Base-by-base conservation (phyloP, 371 early-diverging fungal species). In the Dichotomocladium elegans region DNA sequence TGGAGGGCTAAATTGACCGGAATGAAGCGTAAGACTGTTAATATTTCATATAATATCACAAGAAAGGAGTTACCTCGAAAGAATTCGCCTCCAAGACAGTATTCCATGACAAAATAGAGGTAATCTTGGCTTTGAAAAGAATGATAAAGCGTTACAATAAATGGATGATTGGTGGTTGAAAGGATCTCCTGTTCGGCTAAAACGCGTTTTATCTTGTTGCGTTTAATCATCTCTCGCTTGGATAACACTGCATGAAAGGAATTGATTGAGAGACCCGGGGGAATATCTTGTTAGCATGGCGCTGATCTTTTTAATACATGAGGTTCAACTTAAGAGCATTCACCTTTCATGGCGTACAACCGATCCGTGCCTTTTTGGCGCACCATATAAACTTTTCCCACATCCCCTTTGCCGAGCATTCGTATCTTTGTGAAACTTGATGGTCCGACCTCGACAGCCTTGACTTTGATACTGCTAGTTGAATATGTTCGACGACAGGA, bases 1-100 rank as follows among this genome's bases (percentile, higher is more conserved):
- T 95, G 96, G 37, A 96, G 72, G 6, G 86, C 85, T 78, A n/a
- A n/a, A n/a, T n/a, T 24, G 42, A 51, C n/a, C n/a, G n/a, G n/a
- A n/a, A n/a, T n/a, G n/a, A n/a, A n/a, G n/a, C n/a, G n/a, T n/a
- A n/a, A n/a, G n/a, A n/a, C n/a, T n/a, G n/a, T n/a, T n/a, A n/a
- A n/a, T n/a, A n/a, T n/a, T n/a, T n/a, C n/a, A 34, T 33, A 14
- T 33, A 11, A 24, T 28, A 47, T n/a, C 5, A 17, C 14, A 37
- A 37, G 1, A 37, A 0, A 15, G 2, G 37, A 64, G 51, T 61
- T 74, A 82, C 85, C 91, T 75, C 93, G 70, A 68, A 93, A 96
- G 66, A 96, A 96, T 78, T 99, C 99, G 44, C 99, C 99, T 35
- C 99, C 99, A 61, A 89, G 81, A 61, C 99, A 97, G 76, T 97